Conservation (phyloP, 2,329 filamentous ascomycete species). For the Amesomyces nigricolor region DNA sequence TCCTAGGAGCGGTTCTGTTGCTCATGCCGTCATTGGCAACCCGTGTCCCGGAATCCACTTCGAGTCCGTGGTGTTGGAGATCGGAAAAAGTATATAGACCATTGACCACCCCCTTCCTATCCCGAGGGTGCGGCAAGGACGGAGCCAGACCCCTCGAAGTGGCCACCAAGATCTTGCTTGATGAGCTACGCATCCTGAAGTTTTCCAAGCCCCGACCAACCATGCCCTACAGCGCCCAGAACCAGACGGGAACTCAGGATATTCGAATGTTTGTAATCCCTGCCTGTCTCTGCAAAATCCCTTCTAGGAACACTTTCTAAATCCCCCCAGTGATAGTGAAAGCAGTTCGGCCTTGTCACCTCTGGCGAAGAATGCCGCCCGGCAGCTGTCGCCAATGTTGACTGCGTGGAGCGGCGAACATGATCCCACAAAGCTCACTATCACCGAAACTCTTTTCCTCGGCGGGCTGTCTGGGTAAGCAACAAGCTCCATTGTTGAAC, state of each 20-base stretch:
- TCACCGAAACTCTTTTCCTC: slow-evolving; percentile 23
- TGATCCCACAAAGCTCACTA: slow-evolving; percentile 22
- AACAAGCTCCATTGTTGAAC: not conserved
- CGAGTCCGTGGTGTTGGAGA: not conserved
- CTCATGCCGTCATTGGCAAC: slow-evolving; percentile 1
- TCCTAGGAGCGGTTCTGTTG: slow-evolving; percentile 1
- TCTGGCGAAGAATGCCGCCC: not conserved
- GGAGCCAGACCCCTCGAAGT: not conserved
- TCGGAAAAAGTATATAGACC: slow-evolving; percentile 12
- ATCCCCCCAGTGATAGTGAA: slow-evolving; percentile 1
- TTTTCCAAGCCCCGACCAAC: not conserved
- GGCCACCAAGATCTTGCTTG: not conserved
- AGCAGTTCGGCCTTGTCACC: not conserved
- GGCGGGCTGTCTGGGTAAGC: slow-evolving; percentile 9
- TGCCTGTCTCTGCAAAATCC: not conserved
- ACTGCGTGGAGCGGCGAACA: slow-evolving; percentile 23
- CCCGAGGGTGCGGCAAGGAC: not conserved
- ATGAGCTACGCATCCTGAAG: not conserved
- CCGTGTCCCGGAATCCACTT: not conserved
- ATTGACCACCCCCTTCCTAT: not conserved
- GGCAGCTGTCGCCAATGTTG: slow-evolving; percentile 24
- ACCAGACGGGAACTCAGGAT: slow-evolving; percentile 5
- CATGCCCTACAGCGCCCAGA: slow-evolving; percentile 24
- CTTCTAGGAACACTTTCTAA: slow-evolving; percentile 5
- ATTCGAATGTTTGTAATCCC: slow-evolving; percentile 17